Conservation (phyloP, 1,284 basidiomycete species). For the Heterobasidion occidentale region DNA sequence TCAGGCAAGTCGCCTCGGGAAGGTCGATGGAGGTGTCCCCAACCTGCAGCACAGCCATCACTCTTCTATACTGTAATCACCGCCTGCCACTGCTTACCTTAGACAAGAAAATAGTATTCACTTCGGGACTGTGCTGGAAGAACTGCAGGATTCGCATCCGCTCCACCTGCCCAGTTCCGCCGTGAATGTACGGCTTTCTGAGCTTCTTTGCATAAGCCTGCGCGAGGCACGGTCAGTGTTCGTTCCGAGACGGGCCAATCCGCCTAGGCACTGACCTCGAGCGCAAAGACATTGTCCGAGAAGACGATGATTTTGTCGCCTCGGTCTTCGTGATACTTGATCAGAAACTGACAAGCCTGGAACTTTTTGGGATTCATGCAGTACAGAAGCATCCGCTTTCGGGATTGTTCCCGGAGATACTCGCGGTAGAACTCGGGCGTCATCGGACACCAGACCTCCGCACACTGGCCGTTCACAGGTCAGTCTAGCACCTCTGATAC, state of each 20-base stretch:
- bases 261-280: slow-evolving; percentile 62
- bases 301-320: slow-evolving; percentile 99
- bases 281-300: slow-evolving; percentile 95
- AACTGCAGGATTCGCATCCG: slow-evolving; percentile 91
- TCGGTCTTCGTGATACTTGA: slow-evolving; percentile 95
- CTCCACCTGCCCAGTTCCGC: slow-evolving; percentile 92
- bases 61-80: neutral
- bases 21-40: slow-evolving; percentile 99
- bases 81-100: slow-evolving; percentile 48
- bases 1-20: slow-evolving; percentile 97
- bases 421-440: slow-evolving; percentile 99
- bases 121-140: slow-evolving; percentile 93
- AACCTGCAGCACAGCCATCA: slow-evolving; percentile 46
- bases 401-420: slow-evolving; percentile 87
- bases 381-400: slow-evolving; percentile 94
- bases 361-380: slow-evolving; percentile 99
- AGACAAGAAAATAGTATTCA: slow-evolving; percentile 98
- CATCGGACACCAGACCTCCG: slow-evolving; percentile 99
- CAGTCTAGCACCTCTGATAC: neutral
- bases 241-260: neutral
- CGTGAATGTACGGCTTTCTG: slow-evolving; percentile 94
- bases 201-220: slow-evolving; percentile 95
- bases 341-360: slow-evolving; percentile 97
- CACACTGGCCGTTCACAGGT: slow-evolving; percentile 53
- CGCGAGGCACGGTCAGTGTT: neutral